Conservation (phyloP, 208 protist genomes). For the Leishmania mexicana region DNA sequence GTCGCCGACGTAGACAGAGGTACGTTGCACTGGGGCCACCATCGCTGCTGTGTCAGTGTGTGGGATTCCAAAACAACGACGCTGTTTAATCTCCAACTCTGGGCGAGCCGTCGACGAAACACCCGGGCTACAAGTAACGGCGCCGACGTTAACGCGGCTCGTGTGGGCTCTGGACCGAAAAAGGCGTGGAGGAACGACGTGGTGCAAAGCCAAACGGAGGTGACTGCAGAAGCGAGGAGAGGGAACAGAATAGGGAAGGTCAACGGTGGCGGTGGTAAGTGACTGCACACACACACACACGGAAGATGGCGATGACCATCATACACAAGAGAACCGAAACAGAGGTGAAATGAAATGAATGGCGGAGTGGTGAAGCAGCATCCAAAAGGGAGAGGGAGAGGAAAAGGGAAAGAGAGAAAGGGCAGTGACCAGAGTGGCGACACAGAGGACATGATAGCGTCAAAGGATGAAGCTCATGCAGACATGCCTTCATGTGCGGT, state of each 20-base stretch:
- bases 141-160: background rate
- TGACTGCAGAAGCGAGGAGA: background rate
- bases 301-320: background rate
- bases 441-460: background rate
- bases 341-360: background rate
- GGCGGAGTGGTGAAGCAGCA: background rate
- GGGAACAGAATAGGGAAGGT: background rate
- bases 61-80: background rate
- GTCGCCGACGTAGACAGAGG: constrained; percentile 96
- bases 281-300: background rate
- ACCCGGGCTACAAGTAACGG: background rate
- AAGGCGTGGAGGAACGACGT: background rate
- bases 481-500: background rate
- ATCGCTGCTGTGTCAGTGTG: constrained; percentile 8
- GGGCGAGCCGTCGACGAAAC: background rate
- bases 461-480: background rate
- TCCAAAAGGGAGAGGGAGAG: background rate
- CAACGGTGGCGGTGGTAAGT: background rate
- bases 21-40: constrained; percentile 25
- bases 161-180: background rate
- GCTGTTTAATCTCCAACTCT: background rate
- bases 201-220: too few relatives aligned
- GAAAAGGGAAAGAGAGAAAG: background rate
- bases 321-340: background rate
- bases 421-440: background rate